Conservation (phyloP, 768 basidiomycete species). For the Rhodotorula kratochvilovae region DNA sequence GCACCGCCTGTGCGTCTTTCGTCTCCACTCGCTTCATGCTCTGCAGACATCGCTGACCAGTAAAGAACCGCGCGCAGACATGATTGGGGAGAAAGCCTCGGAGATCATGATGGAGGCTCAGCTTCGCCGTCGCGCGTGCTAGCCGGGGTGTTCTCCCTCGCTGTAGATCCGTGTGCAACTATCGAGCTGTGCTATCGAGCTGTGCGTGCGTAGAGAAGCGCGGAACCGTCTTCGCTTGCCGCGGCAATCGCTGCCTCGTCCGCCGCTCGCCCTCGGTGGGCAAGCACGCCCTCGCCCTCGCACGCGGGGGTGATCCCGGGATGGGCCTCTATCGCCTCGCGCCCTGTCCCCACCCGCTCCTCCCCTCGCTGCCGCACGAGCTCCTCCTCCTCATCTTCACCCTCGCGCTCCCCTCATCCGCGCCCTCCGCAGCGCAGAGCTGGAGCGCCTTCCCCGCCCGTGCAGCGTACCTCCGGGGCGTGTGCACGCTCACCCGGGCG, state of each 20-base stretch:
- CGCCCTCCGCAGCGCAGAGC: no score
- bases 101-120: neutral
- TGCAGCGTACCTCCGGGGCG: neutral
- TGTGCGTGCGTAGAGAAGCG: no score
- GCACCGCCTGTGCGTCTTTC: slow-evolving; percentile 1
- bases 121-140: neutral
- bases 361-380: neutral
- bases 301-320: no score
- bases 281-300: no score
- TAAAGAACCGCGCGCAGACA: neutral
- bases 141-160: no score
- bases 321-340: neutral
- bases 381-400: neutral
- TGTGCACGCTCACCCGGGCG: neutral
- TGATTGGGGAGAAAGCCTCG: slow-evolving; percentile 6
- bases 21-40: neutral
- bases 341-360: neutral
- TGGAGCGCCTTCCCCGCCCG: neutral
- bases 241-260: no score
- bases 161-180: no score
- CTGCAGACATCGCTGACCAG: neutral
- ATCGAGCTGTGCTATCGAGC: no score
- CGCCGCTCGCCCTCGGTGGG: no score
- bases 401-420: neutral
- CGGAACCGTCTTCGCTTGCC: no score